These are phyloP conservation scores for Epichloe typhina DNA, from an alignment of 2,329 filamentous ascomycete species.

Conservation along the genomic window DNA sequence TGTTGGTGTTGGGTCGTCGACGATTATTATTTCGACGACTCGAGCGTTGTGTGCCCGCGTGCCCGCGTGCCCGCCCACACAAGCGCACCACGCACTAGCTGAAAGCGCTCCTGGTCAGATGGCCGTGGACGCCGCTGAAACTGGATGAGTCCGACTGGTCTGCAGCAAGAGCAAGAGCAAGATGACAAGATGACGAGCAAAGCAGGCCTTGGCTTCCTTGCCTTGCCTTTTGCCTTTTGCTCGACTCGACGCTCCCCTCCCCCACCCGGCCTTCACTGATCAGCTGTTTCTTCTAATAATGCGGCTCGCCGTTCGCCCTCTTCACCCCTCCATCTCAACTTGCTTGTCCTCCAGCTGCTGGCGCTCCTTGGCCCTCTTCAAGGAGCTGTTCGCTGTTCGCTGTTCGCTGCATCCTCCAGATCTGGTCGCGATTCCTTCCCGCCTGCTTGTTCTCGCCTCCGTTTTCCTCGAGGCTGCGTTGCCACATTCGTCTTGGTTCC, in stretches of 20 bases:
- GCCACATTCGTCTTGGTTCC: not conserved
- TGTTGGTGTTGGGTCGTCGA: too few species aligned
- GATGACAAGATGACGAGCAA: too few species aligned
- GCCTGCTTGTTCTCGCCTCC: not conserved
- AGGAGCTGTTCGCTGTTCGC: not conserved
- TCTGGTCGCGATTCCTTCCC: not conserved
- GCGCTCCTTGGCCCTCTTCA: not conserved
- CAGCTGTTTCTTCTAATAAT: not conserved
- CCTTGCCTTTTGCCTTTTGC: not conserved
- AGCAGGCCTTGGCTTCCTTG: too few species aligned
- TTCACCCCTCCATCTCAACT: not conserved
- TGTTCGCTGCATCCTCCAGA: not conserved
- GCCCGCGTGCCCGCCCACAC: not conserved
- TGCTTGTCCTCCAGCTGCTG: not conserved
- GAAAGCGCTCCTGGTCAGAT: not conserved
- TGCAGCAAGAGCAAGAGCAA: not conserved
- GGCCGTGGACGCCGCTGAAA: not conserved
- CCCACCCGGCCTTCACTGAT: not conserved
- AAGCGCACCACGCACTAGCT: constrained; percentile 2
- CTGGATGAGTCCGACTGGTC: not conserved
- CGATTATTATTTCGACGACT: too few species aligned
- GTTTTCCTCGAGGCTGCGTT: not conserved
- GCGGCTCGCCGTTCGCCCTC: not conserved
- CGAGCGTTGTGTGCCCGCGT: too few species aligned
- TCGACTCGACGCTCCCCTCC: not conserved